Base-by-base conservation (phyloP, 306 rosid species). In the Quillaja saponaria region DNA sequence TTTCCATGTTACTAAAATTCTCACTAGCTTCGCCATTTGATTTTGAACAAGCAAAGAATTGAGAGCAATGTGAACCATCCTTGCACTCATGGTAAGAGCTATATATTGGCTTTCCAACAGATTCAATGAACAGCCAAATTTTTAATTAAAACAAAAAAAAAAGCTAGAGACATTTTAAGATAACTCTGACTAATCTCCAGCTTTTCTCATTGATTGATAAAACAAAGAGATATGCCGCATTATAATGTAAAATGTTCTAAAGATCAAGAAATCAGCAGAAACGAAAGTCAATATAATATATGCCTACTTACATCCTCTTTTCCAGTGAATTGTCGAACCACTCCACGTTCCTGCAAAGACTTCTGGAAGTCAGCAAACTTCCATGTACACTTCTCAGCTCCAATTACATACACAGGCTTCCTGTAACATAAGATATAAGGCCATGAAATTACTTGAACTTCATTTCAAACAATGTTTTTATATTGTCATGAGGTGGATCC, bases 401-500 rank as follows among this genome's bases (percentile, higher is more conserved):
- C 96, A 39, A 86, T 69, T 58, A 89, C 89, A 64, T 85, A 86
- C 20, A 84, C 96, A 40, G 99, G 96, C 76, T 89, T 89, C 81
- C 99, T 92, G 81, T 55, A 58, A 69, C 51, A 59, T n/a, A 53
- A 71, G 56, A 57, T 18, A 44, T 2, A n/a, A 45, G 16, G 13
- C 50, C 56, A 45, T 25, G 18, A 44, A 57, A 79, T 67, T 47
- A 58, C 8, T 61, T 25, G 55, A 56, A 50, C 46, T 66, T 72
- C 55, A 53, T 9, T 28, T 41, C 17, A 67, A 81, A 63, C 57
- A 70, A 66, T 21, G 16, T 39, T 63, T 28, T 25, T 48, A 61
- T 28, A 28, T 39, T 39, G 20, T 28, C 2, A 11, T 31, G 38
- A 67, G 60, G 63, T 50, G 59, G 49, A 62, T 3, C 49, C 44